Evolutionary conservation across 306 rosid species (phyloP).

Genomic region (Cicer bijugum): DNA sequence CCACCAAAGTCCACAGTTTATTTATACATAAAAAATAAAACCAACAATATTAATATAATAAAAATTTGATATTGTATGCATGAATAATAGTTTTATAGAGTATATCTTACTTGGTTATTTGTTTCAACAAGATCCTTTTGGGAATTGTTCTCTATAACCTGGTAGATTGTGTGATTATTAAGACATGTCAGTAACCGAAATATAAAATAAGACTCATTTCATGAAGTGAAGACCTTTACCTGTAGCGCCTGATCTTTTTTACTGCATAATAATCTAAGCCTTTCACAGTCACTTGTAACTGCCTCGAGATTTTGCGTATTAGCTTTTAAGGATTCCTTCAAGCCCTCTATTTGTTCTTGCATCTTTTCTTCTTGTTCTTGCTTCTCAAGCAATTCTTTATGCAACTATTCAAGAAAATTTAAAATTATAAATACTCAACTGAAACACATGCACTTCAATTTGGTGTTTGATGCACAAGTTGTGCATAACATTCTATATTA

Average conservation of each 20-base stretch:
- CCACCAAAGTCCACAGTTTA: constrained; percentile 32
- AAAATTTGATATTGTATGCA: constrained; percentile 23
- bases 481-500: constrained; percentile 18
- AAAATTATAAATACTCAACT: constrained; percentile 29
- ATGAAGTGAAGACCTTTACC: constrained; percentile 56
- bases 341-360: constrained; percentile 72
- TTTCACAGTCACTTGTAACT: constrained; percentile 59
- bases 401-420: constrained; percentile 57
- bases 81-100: constrained; percentile 40
- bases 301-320: constrained; percentile 64
- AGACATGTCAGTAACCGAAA: constrained; percentile 13
- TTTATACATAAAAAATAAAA: constrained; percentile 36
- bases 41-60: background rate
- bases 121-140: constrained; percentile 59
- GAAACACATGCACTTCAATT: constrained; percentile 31
- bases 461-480: constrained; percentile 16
- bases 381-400: constrained; percentile 70
- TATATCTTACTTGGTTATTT: constrained; percentile 65
- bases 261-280: constrained; percentile 59
- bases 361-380: constrained; percentile 65
- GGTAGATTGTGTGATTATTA: constrained; percentile 39
- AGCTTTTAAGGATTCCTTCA: constrained; percentile 67
- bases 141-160: constrained; percentile 65
- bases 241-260: constrained; percentile 80
- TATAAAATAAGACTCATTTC: constrained; percentile 23